A percentile compares a stretch with the other conserved stretches of the same genome.
These are phyloP conservation scores for Colletotrichum sp. DNA, from an alignment of 2,329 filamentous ascomycete species.

Conservation along the genomic window DNA sequence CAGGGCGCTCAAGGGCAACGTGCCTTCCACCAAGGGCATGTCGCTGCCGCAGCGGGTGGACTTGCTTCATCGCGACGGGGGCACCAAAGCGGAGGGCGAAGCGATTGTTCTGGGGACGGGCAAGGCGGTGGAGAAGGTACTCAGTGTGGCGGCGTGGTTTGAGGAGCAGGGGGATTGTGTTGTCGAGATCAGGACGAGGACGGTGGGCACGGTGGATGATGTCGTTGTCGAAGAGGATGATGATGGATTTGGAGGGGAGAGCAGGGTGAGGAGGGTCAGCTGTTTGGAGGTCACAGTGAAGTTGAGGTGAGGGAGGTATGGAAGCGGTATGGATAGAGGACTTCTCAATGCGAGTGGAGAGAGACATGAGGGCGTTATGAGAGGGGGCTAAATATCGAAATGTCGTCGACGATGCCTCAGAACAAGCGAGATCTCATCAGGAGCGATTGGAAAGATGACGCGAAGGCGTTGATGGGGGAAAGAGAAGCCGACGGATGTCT, in stretches of 20 bases:
- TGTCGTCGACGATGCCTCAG: neutral
- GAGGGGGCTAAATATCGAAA: neutral
- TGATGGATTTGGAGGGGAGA: slow-evolving; percentile 36
- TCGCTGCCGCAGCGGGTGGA: slow-evolving; percentile 52
- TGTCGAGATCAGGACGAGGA: slow-evolving; percentile 67
- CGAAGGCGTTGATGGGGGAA: neutral
- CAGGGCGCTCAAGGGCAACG: slow-evolving; percentile 50
- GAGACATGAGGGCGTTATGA: neutral
- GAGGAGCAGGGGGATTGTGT: slow-evolving; percentile 62
- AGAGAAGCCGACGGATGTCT: neutral
- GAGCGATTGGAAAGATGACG: neutral
- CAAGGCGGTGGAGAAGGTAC: slow-evolving; percentile 67
- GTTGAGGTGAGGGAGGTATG: slow-evolving; percentile 43
- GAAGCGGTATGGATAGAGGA: neutral
- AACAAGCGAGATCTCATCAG: neutral
- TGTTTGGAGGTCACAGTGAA: slow-evolving; percentile 54
- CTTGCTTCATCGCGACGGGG: slow-evolving; percentile 39
- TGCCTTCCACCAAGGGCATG: slow-evolving; percentile 49
- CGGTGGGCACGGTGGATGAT: slow-evolving; percentile 71
- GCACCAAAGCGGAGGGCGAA: slow-evolving; percentile 31
- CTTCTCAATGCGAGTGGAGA: neutral
- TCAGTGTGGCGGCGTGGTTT: slow-evolving; percentile 70
- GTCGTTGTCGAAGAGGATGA: slow-evolving; percentile 51
- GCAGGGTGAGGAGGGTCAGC: slow-evolving; percentile 53
- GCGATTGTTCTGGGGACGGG: slow-evolving; percentile 71